A percentile compares a stretch with the other conserved stretches of the same genome.
Conservation (phyloP, 75 land plant genomes). For the Cryptomeria japonica region DNA sequence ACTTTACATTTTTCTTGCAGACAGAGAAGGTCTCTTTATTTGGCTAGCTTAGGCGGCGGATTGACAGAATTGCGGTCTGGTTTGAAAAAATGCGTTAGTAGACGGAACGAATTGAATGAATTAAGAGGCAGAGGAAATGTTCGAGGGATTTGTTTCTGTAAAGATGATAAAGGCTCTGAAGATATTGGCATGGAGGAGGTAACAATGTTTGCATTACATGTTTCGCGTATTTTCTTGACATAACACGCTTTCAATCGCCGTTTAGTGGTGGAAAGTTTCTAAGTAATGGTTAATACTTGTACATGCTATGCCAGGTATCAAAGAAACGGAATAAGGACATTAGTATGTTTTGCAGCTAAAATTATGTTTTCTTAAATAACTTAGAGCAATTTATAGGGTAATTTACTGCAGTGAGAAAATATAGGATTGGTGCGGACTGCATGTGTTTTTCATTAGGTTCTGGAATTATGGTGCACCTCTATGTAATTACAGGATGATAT, state of each 20-base stretch:
- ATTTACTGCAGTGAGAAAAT: no score
- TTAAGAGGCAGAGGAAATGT: neutral
- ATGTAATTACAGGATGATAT: no score
- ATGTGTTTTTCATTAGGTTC: no score
- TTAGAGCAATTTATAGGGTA: no score
- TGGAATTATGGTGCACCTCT: no score
- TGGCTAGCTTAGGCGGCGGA: neutral
- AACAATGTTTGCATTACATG: neutral
- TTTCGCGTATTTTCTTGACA: neutral
- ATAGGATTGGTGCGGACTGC: no score
- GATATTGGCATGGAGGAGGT: neutral
- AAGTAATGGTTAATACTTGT: neutral
- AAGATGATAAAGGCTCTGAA: neutral
- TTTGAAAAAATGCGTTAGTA: neutral
- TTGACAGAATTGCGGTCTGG: neutral
- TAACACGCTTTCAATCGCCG: neutral
- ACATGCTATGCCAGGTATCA: neutral
- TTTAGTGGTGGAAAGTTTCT: neutral
- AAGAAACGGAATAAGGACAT: no score
- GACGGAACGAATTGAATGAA: neutral
- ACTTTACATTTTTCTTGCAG: neutral
- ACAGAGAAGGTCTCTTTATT: neutral
- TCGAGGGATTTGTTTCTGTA: neutral
- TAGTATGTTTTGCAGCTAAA: no score
- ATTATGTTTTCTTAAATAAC: no score